Conservation (phyloP, 306 rosid species). For the Begonia fuchsioides region DNA sequence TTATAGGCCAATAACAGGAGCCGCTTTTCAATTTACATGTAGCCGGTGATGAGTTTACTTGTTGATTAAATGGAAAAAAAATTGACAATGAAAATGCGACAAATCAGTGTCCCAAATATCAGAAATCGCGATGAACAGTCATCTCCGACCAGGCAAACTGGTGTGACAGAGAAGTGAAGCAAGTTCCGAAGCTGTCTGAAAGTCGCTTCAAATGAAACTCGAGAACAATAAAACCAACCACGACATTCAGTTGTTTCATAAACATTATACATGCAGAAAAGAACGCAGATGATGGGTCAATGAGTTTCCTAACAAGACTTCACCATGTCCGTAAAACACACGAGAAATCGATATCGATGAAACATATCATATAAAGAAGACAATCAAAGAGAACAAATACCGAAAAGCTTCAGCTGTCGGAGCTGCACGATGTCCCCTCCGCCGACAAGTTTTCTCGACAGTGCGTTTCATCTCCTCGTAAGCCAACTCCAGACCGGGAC, state of each 20-base stretch:
- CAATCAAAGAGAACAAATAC: not conserved
- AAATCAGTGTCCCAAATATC: too few relatives aligned
- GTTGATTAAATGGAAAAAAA: too few relatives aligned
- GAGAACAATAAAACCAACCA: not conserved
- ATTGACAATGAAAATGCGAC: too few relatives aligned
- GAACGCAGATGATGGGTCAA: too few relatives aligned
- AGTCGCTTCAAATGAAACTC: constrained; percentile 8
- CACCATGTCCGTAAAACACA: too few relatives aligned
- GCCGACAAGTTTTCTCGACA: constrained; percentile 28
- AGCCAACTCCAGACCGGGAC: constrained; percentile 94
- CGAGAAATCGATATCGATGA: not conserved
- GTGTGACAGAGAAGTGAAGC: not conserved
- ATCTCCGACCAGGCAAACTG: too few relatives aligned
- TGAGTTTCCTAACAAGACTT: not conserved
- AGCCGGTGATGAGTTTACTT: too few relatives aligned
- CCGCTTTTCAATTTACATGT: too few relatives aligned
- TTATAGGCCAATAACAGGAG: too few relatives aligned
- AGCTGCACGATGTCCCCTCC: constrained; percentile 49
- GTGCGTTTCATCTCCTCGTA: constrained; percentile 81
- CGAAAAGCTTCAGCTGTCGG: constrained; percentile 37
- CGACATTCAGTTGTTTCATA: not conserved
- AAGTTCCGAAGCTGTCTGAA: too few relatives aligned
- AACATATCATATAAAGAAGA: not conserved
- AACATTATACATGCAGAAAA: too few relatives aligned
- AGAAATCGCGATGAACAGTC: too few relatives aligned